A percentile compares a stretch with the other conserved stretches of the same genome.
Conservation (phyloP, 2,329 filamentous ascomycete genomes). For the Xylaria sp. region DNA sequence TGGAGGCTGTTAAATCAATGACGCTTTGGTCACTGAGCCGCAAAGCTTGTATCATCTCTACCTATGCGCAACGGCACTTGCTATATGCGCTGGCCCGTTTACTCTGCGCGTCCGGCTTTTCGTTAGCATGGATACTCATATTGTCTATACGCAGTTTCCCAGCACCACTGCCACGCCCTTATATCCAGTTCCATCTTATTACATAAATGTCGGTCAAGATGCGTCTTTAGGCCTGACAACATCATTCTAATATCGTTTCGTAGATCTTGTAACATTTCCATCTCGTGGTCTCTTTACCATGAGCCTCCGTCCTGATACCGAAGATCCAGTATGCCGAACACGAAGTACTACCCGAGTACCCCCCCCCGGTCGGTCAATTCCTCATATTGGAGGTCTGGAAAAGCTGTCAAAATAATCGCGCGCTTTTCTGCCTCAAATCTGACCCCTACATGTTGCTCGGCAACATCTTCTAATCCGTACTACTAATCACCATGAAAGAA, state of each 20-base stretch:
- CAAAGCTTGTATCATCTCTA: neutral
- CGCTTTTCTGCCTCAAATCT: neutral
- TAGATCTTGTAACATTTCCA: neutral
- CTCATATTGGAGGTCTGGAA: neutral
- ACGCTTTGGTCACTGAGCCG: neutral
- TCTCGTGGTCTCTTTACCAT: constrained; percentile 29
- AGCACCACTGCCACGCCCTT: neutral
- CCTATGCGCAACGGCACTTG: constrained; percentile 18
- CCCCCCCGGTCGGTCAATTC: neutral
- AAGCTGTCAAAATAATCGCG: neutral
- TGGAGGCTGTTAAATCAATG: neutral
- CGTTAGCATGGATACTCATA: neutral
- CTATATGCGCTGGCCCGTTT: constrained; percentile 34
- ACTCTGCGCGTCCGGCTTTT: constrained; percentile 14
- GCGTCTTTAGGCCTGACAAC: constrained; percentile 17
- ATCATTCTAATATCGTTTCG: constrained; percentile 22
- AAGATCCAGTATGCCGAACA: constrained; percentile 26
- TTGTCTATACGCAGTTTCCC: neutral
- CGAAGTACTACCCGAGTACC: neutral
- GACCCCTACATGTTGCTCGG: too few species aligned
- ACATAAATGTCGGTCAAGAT: neutral
- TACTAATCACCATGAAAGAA: too few species aligned
- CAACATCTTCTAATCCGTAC: too few species aligned
- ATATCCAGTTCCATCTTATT: neutral
- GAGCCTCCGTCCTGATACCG: constrained; percentile 2